These are phyloP conservation scores for Leishmania aethiopica DNA, from an alignment of 208 protist species.

Conservation along the genomic window DNA sequence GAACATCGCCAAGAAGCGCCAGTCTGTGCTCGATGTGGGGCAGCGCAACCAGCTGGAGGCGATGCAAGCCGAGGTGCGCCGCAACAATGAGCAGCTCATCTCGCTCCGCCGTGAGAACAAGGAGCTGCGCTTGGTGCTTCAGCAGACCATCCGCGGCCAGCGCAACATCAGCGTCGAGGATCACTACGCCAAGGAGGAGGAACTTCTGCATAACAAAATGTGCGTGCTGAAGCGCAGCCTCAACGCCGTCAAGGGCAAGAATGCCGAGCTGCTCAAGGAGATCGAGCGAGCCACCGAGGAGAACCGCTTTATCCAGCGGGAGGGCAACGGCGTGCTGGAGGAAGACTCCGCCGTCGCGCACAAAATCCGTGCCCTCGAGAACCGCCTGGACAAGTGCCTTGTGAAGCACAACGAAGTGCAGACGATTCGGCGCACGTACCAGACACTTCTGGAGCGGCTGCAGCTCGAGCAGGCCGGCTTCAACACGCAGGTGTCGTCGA, in stretches of 20 bases:
- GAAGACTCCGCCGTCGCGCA: constrained; percentile 82
- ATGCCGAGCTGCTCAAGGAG: constrained; percentile 66
- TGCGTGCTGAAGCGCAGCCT: constrained; percentile 83
- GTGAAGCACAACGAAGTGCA: constrained; percentile 97
- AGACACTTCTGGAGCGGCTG: constrained; percentile 94
- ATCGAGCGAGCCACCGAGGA: constrained; percentile 60
- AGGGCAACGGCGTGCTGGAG: constrained; percentile 59
- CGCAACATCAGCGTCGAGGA: constrained; percentile 61
- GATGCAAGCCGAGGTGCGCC: constrained; percentile 74
- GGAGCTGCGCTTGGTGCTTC: constrained; percentile 59
- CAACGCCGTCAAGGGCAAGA: constrained; percentile 83
- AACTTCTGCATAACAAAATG: constrained; percentile 80
- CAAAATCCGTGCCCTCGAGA: constrained; percentile 95
- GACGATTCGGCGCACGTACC: constrained; percentile 94
- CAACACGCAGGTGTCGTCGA: constrained; percentile 88
- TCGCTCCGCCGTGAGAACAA: constrained; percentile 90
- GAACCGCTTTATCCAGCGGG: constrained; percentile 53
- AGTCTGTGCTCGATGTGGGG: constrained; percentile 86
- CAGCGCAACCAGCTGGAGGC: constrained; percentile 88
- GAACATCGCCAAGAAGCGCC: constrained; percentile 45
- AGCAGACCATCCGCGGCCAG: constrained; percentile 66
- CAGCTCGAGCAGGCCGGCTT: constrained; percentile 93
- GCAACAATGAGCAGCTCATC: constrained; percentile 88
- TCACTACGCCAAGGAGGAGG: constrained; percentile 81
- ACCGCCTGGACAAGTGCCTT: constrained; percentile 96